phyloP scores from a whole-genome alignment of 2,329 filamentous ascomycete genomes.

The Penicillium nordicum region DNA sequence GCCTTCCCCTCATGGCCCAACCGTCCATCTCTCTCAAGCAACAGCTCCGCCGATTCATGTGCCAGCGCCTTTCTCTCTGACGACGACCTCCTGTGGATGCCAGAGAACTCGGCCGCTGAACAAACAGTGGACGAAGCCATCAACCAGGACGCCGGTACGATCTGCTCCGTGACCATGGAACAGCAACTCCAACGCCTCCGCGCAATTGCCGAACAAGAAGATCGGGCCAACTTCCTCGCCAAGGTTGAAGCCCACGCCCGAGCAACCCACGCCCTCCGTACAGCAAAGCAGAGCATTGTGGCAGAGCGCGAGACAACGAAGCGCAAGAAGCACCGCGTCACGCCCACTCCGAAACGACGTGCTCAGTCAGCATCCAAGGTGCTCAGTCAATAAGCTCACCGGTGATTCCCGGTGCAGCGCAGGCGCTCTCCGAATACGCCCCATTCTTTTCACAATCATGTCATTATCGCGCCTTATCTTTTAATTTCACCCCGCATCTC shows the following conservation, averaged over 20 bases:
- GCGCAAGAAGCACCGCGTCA: conserved; percentile 31
- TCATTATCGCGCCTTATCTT: conserved; percentile 6
- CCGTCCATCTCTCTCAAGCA: conserved; percentile 36
- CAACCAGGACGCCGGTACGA: conserved; percentile 21
- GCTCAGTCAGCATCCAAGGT: conserved; percentile 24
- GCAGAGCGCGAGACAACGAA: conserved; percentile 27
- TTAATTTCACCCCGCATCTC: conserved; percentile 11
- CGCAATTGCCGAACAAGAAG: conserved; percentile 36
- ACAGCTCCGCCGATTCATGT: conserved; percentile 29
- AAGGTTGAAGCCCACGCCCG: conserved; percentile 42
- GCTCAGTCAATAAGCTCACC: not conserved
- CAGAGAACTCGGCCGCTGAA: conserved; percentile 27
- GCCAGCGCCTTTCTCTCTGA: conserved; percentile 43
- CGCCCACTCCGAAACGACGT: conserved; percentile 28
- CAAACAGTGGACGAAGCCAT: conserved; percentile 28
- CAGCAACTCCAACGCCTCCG: conserved; percentile 40
- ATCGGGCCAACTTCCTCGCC: conserved; percentile 38
- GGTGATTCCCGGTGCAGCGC: conserved; percentile 14
- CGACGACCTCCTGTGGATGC: conserved; percentile 40
- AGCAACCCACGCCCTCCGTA: conserved; percentile 39
- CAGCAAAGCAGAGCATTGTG: conserved; percentile 28
- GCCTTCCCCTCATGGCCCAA: conserved; percentile 47
- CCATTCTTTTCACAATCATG: conserved; percentile 3
- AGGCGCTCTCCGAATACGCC: conserved; percentile 17
- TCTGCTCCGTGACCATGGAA: conserved; percentile 36